phyloP scores from a whole-genome alignment of 2,329 filamentous ascomycete genomes.

The Ceratocystis diversiconidia region DNA sequence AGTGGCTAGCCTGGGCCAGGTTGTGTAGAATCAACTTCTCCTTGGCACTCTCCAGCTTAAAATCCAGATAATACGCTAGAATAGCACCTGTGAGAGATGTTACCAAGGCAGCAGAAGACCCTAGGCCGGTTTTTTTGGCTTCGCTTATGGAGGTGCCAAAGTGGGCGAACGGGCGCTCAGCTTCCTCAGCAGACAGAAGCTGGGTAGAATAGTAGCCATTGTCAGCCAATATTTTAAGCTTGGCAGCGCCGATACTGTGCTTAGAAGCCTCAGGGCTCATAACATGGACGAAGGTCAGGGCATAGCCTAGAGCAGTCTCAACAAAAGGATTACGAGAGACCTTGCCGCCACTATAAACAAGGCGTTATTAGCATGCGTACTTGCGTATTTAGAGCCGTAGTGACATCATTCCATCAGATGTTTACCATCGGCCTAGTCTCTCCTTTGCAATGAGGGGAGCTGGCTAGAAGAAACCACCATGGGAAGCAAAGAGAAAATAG shows the following conservation, averaged over 20 bases:
- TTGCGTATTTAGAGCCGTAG: too few species aligned
- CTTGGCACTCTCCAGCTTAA: neutral
- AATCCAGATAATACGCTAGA: constrained; percentile 58
- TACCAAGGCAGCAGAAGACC: constrained; percentile 86
- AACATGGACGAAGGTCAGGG: constrained; percentile 60
- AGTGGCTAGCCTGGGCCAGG: constrained; percentile 84
- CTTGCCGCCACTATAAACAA: constrained; percentile 28
- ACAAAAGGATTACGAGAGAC: constrained; percentile 61
- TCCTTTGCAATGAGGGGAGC: too few species aligned
- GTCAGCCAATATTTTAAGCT: constrained; percentile 80
- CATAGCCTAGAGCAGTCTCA: constrained; percentile 79
- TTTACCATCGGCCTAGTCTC: too few species aligned
- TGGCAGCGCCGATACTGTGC: constrained; percentile 48
- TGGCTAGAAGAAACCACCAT: neutral
- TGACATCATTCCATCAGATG: too few species aligned
- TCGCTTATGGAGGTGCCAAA: constrained; percentile 62
- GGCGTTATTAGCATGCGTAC: neutral
- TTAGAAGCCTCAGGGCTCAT: constrained; percentile 24
- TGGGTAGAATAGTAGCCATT: constrained; percentile 85
- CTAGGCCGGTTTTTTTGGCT: constrained; percentile 90
- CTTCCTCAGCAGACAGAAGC: constrained; percentile 21
- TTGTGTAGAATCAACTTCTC: constrained; percentile 60
- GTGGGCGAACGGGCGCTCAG: constrained; percentile 49
- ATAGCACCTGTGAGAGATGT: constrained; percentile 71
- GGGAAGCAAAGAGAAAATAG: neutral